These are phyloP conservation scores for Diaporthe longicolla DNA, from an alignment of 2,329 filamentous ascomycete species.

Conservation along the genomic window DNA sequence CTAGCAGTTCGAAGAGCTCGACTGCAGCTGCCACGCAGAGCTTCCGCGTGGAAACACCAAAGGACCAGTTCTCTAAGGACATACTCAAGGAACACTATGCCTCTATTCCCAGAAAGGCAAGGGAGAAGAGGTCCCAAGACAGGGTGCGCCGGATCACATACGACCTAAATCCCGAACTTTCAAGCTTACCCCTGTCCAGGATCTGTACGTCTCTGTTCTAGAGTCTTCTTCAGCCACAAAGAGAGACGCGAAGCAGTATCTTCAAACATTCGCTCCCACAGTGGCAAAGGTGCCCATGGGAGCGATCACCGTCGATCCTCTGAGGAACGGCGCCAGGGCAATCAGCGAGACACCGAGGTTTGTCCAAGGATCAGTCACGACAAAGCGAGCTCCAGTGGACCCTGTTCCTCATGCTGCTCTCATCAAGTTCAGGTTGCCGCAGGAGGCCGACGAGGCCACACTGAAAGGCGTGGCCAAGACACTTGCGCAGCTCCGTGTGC, in stretches of 20 bases:
- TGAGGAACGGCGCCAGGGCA: conserved; percentile 48
- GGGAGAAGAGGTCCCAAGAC: conserved; percentile 62
- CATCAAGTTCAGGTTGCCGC: conserved; percentile 84
- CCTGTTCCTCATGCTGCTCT: conserved; percentile 79
- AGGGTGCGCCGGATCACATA: conserved; percentile 55
- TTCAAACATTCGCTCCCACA: conserved; percentile 81
- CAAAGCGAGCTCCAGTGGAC: conserved; percentile 52
- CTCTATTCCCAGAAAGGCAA: conserved; percentile 60
- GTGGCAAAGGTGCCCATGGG: conserved; percentile 48
- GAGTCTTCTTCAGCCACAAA: conserved; percentile 94
- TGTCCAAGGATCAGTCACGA: conserved; percentile 51
- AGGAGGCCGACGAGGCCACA: conserved; percentile 77
- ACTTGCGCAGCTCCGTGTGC: conserved; percentile 82
- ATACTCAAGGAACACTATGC: conserved; percentile 52
- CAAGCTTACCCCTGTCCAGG: conserved; percentile 61
- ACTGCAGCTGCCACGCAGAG: conserved; percentile 45
- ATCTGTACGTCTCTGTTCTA: conserved; percentile 88
- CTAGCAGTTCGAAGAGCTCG: conserved; percentile 35
- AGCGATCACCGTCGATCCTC: conserved; percentile 36
- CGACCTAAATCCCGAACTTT: conserved; percentile 30
- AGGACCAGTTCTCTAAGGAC: conserved; percentile 48
- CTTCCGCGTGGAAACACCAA: conserved; percentile 46
- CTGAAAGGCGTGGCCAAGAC: conserved; percentile 86
- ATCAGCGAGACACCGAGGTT: conserved; percentile 54
- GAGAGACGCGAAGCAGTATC: conserved; percentile 91